phyloP scores from a whole-genome alignment of 805 yeast genomes.

The Myxozyma nipponensis region DNA sequence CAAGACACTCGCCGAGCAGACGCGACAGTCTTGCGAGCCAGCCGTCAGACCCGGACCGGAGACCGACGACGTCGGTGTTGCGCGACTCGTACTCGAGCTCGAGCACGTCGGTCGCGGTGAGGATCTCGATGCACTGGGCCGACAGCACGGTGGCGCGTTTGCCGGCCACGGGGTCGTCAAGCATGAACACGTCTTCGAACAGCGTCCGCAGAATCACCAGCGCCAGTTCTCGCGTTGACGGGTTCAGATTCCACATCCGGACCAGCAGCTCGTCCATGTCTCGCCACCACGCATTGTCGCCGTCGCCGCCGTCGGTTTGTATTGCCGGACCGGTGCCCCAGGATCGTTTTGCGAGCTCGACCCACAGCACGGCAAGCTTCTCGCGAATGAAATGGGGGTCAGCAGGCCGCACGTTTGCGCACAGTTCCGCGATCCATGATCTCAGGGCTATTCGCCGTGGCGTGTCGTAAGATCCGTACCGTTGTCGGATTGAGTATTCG shows the following conservation, averaged over 20 bases:
- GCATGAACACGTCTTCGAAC: constrained; percentile 86
- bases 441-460: constrained; percentile 65
- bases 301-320: not conserved
- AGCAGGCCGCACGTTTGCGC: constrained; percentile 50
- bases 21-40: constrained; percentile 83
- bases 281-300: constrained; percentile 57
- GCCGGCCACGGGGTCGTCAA: constrained; percentile 88
- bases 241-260: constrained; percentile 65
- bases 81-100: constrained; percentile 62
- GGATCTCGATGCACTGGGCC: constrained; percentile 78
- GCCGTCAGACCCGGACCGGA: constrained; percentile 72
- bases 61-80: constrained; percentile 51
- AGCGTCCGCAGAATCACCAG: constrained; percentile 76
- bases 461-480: constrained; percentile 50
- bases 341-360: constrained; percentile 76
- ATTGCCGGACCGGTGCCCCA: constrained; percentile 60
- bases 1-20: constrained; percentile 47
- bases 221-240: constrained; percentile 68
- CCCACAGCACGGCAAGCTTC: constrained; percentile 88
- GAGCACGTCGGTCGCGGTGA: constrained; percentile 66
- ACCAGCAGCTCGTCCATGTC: constrained; percentile 78
- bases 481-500: constrained; percentile 61
- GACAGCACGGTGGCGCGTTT: constrained; percentile 71
- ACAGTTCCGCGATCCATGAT: constrained; percentile 79
- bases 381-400: constrained; percentile 92